Percentiles rank a stretch among this genome's conserved stretches.
Evolutionary conservation across 2,329 filamentous ascomycete species (phyloP).

Genomic region (Aciculosporium take): DNA sequence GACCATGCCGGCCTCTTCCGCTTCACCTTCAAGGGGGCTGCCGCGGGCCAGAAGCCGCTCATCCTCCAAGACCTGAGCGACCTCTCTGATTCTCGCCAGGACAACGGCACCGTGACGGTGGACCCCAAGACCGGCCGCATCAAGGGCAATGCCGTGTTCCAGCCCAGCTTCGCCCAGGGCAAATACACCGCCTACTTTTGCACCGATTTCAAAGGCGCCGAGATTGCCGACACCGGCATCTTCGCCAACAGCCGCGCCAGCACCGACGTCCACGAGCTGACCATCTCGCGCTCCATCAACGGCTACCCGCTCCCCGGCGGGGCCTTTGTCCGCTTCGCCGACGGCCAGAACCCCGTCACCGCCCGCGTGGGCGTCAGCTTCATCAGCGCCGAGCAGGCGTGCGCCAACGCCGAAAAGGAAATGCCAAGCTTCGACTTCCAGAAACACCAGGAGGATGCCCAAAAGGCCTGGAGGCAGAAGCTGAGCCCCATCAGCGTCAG

Average conservation of each 20-base stretch:
- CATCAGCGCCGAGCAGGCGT: constrained; percentile 51
- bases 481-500: constrained; percentile 43
- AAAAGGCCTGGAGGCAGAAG: constrained; percentile 46
- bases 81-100: constrained; percentile 43
- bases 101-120: constrained; percentile 41
- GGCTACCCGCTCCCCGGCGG: constrained; percentile 43
- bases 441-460: constrained; percentile 33
- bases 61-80: constrained; percentile 54
- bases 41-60: constrained; percentile 32
- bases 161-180: constrained; percentile 51
- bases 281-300: constrained; percentile 34
- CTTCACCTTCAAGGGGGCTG: constrained; percentile 42
- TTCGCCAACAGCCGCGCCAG: constrained; percentile 44
- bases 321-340: constrained; percentile 48
- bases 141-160: constrained; percentile 46
- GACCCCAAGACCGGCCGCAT: constrained; percentile 43
- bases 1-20: constrained; percentile 52
- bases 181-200: constrained; percentile 49
- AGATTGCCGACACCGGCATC: constrained; percentile 44
- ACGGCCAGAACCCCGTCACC: constrained; percentile 35
- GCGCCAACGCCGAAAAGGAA: constrained; percentile 51
- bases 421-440: constrained; percentile 56
- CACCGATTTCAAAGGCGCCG: constrained; percentile 48
- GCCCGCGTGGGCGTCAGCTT: constrained; percentile 57
- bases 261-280: constrained; percentile 30